Evolutionary conservation across 345 rosid species (phyloP).

Genomic region (Noccaea bulbosa): DNA sequence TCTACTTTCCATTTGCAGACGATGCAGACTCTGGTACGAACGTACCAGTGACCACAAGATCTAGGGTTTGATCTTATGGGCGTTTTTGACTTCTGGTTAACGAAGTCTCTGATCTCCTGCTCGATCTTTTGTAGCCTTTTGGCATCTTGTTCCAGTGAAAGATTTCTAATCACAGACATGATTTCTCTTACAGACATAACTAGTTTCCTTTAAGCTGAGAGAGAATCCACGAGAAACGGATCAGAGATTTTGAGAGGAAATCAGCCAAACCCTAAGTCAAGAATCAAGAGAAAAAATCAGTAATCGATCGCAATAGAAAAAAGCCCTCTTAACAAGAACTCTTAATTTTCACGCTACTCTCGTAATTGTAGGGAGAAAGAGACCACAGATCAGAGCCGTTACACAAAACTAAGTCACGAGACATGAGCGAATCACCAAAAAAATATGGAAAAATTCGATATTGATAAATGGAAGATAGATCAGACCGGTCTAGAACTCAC

Average conservation of each 20-base stretch:
- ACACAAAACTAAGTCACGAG: too few relatives aligned
- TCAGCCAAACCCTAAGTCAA: too few relatives aligned
- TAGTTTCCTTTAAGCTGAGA: background rate
- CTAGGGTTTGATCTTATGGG: background rate
- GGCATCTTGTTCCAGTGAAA: background rate
- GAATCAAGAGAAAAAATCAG: too few relatives aligned
- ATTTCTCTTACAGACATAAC: background rate
- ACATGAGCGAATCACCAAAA: too few relatives aligned
- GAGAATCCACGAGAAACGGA: background rate
- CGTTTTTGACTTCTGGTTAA: background rate
- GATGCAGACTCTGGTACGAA: background rate
- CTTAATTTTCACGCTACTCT: too few relatives aligned
- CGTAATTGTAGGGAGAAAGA: too few relatives aligned
- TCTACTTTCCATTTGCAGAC: background rate
- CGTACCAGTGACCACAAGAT: constrained; percentile 28
- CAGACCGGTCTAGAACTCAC: too few relatives aligned
- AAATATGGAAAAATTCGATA: too few relatives aligned
- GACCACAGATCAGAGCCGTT: too few relatives aligned
- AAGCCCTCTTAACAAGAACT: too few relatives aligned
- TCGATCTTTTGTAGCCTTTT: constrained; percentile 6
- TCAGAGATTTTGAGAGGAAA: background rate
- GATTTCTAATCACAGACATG: background rate
- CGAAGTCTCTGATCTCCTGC: background rate
- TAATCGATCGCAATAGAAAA: too few relatives aligned
- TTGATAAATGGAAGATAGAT: too few relatives aligned